These are phyloP conservation scores for Asterella californica DNA, from an alignment of 225 moss, liverwort and hornwort species.

Conservation along the genomic window DNA sequence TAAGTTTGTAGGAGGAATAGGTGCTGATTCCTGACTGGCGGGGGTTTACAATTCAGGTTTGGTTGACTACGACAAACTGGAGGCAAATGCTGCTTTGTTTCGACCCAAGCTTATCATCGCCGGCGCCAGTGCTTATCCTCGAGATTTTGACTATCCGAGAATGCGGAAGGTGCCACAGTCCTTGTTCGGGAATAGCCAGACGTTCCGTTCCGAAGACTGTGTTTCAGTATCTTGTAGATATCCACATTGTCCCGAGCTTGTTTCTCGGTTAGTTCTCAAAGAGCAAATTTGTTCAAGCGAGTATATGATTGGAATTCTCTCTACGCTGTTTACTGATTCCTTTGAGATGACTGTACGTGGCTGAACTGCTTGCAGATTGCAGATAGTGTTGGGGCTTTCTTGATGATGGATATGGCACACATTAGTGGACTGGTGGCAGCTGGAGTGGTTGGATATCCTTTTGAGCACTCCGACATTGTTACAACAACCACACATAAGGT, in stretches of 20 bases:
- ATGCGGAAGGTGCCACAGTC: conserved; percentile 61
- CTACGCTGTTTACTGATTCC: no score
- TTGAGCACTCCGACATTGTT: conserved; percentile 70
- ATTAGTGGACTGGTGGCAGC: conserved; percentile 87
- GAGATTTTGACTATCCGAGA: conserved; percentile 78
- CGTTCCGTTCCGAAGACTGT: not conserved
- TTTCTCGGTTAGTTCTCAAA: not conserved
- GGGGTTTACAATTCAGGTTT: conserved; percentile 37
- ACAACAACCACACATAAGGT: conserved; percentile 85
- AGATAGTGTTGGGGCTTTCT: conserved; percentile 76
- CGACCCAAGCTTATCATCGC: conserved; percentile 82
- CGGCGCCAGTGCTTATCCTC: conserved; percentile 84
- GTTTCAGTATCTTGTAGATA: not conserved
- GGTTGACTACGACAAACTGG: conserved; percentile 77
- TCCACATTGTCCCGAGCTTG: not conserved
- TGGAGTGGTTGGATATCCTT: conserved; percentile 66
- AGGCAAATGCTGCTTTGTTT: conserved; percentile 65
- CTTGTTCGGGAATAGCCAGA: not conserved
- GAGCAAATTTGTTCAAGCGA: not conserved
- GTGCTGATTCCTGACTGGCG: no score
- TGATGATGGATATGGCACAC: conserved; percentile 98
- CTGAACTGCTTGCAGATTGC: conserved; percentile 52
- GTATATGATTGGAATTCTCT: not conserved
- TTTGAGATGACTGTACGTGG: not conserved
- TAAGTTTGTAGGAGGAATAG: no score